phyloP scores from a whole-genome alignment of 192 early-diverging fungal species.

The Phycomyces blakesleeanus region DNA sequence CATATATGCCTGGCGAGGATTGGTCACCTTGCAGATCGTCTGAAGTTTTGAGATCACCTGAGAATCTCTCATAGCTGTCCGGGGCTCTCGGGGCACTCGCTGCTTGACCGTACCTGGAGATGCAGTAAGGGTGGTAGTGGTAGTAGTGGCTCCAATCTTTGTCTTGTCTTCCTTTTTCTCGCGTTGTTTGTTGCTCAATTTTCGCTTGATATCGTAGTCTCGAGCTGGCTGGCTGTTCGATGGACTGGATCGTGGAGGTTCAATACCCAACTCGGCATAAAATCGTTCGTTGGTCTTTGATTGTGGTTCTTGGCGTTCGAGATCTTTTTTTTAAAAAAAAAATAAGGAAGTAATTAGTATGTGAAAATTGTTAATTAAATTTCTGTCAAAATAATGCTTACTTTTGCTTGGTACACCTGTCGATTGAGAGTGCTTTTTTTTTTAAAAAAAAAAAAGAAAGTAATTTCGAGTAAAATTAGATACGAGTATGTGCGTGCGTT shows the following conservation, averaged over 20 bases:
- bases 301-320: not conserved
- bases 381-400: no score
- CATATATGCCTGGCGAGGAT: conserved; percentile 67
- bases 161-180: conserved; percentile 27
- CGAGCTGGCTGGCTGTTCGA: conserved; percentile 11
- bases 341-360: not conserved
- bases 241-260: conserved; percentile 4
- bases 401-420: no score
- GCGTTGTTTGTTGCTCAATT: conserved; percentile 23
- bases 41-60: conserved; percentile 84
- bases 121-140: conserved; percentile 14
- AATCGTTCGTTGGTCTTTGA: conserved; percentile 12
- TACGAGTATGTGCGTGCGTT: no score
- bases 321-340: not conserved
- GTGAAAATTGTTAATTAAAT: no score
- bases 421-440: no score
- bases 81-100: conserved; percentile 19
- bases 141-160: no score
- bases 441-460: no score
- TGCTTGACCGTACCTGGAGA: conserved; percentile 34
- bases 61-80: conserved; percentile 41
- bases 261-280: conserved; percentile 17
- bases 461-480: no score
- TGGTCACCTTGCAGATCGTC: conserved; percentile 85
- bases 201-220: conserved; percentile 15